A percentile compares a stretch with the other conserved stretches of the same genome.
Conservation (phyloP, 192 early-diverging fungal species). For the Coemansia sp. region DNA sequence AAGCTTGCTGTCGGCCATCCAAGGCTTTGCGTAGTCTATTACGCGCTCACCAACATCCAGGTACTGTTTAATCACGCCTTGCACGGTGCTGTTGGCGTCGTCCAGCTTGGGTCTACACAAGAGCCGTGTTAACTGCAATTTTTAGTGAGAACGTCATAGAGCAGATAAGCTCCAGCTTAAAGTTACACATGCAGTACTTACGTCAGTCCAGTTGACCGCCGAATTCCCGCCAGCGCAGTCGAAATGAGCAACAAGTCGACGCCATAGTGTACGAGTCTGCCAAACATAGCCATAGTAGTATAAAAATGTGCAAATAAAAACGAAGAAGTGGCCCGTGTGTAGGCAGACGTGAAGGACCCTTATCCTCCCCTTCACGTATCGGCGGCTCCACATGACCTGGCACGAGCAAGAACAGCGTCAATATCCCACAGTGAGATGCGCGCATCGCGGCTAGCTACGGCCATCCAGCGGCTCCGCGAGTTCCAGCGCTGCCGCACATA, state of each 20-base stretch:
- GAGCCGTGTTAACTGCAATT: neutral
- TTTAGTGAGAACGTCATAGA: neutral
- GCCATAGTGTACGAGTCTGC: slow-evolving; percentile 29
- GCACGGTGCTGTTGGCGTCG: slow-evolving; percentile 7
- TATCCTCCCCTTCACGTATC: neutral
- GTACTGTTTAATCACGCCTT: slow-evolving; percentile 18
- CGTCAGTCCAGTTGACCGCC: slow-evolving; percentile 39
- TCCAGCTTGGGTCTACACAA: slow-evolving; percentile 23
- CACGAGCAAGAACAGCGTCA: neutral
- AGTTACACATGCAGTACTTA: slow-evolving; percentile 9
- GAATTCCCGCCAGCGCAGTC: slow-evolving; percentile 38
- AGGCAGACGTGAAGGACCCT: neutral
- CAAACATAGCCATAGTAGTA: slow-evolving; percentile 22
- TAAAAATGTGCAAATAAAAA: neutral
- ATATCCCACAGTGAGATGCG: slow-evolving; percentile 49
- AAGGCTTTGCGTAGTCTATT: slow-evolving; percentile 22
- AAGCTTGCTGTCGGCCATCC: slow-evolving; percentile 20
- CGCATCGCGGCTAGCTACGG: slow-evolving; percentile 41
- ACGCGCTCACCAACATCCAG: slow-evolving; percentile 33
- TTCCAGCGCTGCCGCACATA: slow-evolving; percentile 42
- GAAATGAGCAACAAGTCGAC: slow-evolving; percentile 43
- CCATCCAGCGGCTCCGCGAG: slow-evolving; percentile 46
- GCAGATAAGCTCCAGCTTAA: neutral
- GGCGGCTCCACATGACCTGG: neutral
- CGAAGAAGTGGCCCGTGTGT: neutral